Evolutionary conservation across 257 asterid genomes (phyloP).

Genomic region (Paraleonurus japonicus): DNA sequence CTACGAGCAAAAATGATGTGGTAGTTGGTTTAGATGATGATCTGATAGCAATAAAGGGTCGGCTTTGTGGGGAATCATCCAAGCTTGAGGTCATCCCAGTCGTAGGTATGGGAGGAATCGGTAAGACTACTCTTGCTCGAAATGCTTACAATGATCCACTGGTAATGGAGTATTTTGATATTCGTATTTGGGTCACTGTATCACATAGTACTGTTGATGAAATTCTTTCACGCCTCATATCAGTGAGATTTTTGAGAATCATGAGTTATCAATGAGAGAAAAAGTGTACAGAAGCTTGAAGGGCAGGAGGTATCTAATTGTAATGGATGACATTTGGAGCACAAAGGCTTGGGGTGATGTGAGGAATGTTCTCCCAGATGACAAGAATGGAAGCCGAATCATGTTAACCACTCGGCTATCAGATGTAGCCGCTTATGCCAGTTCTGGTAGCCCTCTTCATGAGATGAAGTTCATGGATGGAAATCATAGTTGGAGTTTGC

Average conservation of each 20-base stretch:
- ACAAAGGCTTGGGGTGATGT: too few relatives aligned
- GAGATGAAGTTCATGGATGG: slow-evolving; percentile 14
- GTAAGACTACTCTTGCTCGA: slow-evolving; percentile 29
- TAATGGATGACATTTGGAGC: too few relatives aligned
- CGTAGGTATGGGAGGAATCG: slow-evolving; percentile 26
- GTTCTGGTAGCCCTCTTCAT: neutral
- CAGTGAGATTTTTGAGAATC: neutral
- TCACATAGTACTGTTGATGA: neutral
- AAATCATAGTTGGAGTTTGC: slow-evolving; percentile 10
- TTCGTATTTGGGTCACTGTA: too few relatives aligned
- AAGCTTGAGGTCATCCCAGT: slow-evolving; percentile 16
- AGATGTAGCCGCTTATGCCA: slow-evolving; percentile 4
- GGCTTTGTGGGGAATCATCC: too few relatives aligned
- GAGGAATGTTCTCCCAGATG: too few relatives aligned
- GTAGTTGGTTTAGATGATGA: too few relatives aligned
- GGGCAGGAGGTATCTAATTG: too few relatives aligned
- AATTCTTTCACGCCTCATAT: neutral
- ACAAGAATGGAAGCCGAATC: slow-evolving; percentile 19
- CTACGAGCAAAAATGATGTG: neutral
- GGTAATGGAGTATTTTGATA: slow-evolving; percentile 9
- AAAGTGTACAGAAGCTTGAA: too few relatives aligned
- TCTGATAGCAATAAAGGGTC: too few relatives aligned
- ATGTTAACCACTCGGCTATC: too few relatives aligned
- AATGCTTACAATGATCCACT: slow-evolving; percentile 11
- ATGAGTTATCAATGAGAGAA: neutral